phyloP scores from a whole-genome alignment of 768 basidiomycete species.

The Tulasnella sp. region DNA sequence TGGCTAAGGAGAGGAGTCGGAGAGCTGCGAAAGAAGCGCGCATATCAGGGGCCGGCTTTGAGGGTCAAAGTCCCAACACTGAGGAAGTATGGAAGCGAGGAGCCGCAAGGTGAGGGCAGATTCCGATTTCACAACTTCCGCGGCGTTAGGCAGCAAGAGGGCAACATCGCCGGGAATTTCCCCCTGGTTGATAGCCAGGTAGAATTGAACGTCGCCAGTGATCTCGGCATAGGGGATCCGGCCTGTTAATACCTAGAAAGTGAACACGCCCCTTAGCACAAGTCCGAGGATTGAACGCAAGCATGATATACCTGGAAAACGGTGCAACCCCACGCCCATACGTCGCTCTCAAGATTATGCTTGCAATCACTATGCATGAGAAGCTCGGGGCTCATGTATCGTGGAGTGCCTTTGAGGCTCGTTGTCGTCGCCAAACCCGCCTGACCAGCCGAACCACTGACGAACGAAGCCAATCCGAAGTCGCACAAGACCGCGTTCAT shows the following conservation, averaged over 20 bases:
- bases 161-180: not conserved
- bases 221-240: not conserved
- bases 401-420: not conserved
- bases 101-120: not conserved
- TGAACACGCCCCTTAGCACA: not conserved
- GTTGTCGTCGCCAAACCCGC: not conserved
- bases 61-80: not conserved
- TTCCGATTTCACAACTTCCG: not conserved
- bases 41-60: not conserved
- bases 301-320: not conserved
- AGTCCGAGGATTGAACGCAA: not conserved
- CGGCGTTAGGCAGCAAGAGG: not conserved
- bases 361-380: not conserved
- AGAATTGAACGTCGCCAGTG: not conserved
- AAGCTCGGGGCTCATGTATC: not conserved
- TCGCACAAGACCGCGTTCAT: not conserved
- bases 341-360: not conserved
- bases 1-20: too few relatives aligned
- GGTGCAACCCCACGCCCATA: constrained; percentile 2
- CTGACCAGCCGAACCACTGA: not conserved
- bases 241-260: not conserved
- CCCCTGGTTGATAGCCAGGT: not conserved
- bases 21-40: too few relatives aligned
- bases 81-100: not conserved
- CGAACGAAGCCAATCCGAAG: not conserved